These are phyloP conservation scores for Yarrowia divulgata DNA, from an alignment of 805 yeast genomes.

Conservation along the genomic window DNA sequence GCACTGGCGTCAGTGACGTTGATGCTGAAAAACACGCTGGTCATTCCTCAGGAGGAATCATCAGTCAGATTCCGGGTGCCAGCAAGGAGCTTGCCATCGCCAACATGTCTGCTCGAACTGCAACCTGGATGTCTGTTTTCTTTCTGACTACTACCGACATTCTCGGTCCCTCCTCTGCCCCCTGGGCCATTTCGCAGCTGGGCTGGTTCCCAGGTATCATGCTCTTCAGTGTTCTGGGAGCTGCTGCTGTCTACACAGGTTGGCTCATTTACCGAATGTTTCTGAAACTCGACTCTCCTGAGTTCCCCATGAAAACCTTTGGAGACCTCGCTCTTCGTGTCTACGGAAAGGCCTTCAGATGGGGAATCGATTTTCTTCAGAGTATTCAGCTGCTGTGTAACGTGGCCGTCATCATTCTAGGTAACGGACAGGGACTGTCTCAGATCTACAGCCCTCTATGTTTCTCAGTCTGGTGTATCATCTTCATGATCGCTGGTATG, in stretches of 20 bases:
- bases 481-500: slow-evolving; percentile 54
- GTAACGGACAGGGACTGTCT: slow-evolving; percentile 54
- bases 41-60: neutral
- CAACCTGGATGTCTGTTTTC: slow-evolving; percentile 50
- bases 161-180: slow-evolving; percentile 56
- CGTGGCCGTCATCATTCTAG: slow-evolving; percentile 53
- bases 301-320: slow-evolving; percentile 54
- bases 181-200: slow-evolving; percentile 54
- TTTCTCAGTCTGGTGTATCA: slow-evolving; percentile 53
- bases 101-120: slow-evolving; percentile 44
- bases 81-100: slow-evolving; percentile 39
- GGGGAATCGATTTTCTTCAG: slow-evolving; percentile 51
- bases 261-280: slow-evolving; percentile 50
- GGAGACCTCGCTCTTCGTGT: slow-evolving; percentile 54
- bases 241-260: slow-evolving; percentile 54
- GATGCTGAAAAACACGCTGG: neutral
- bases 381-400: slow-evolving; percentile 53
- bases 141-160: slow-evolving; percentile 57
- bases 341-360: slow-evolving; percentile 50
- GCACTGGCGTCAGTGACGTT: slow-evolving; percentile 4
- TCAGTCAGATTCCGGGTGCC: slow-evolving; percentile 18
- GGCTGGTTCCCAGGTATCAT: slow-evolving; percentile 56
- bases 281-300: slow-evolving; percentile 52
- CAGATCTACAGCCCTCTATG: slow-evolving; percentile 51
- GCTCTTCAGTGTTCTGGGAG: slow-evolving; percentile 53